phyloP scores from a whole-genome alignment of 2,329 filamentous ascomycete genomes.

The Didymella arachidicola region DNA sequence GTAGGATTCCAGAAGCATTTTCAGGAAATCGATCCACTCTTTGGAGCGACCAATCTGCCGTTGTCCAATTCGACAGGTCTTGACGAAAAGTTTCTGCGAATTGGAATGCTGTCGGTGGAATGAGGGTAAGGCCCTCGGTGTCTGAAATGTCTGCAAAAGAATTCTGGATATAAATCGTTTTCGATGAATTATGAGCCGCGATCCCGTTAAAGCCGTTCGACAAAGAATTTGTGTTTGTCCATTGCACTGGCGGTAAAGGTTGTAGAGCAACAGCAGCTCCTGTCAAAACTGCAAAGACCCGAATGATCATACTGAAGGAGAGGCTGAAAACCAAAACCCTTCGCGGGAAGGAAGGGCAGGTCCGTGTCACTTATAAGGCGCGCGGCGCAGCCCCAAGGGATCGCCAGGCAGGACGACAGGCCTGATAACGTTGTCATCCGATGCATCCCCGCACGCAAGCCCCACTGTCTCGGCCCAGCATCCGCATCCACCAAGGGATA shows the following conservation, averaged over 20 bases:
- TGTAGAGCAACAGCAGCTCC: slow-evolving; percentile 47
- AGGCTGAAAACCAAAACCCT: not conserved
- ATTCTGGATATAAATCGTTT: slow-evolving; percentile 54
- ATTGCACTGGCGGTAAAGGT: slow-evolving; percentile 51
- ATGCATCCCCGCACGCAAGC: slow-evolving; percentile 18
- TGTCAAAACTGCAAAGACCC: slow-evolving; percentile 18
- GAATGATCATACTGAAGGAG: slow-evolving; percentile 25
- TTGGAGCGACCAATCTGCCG: slow-evolving; percentile 53
- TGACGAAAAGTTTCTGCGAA: slow-evolving; percentile 58
- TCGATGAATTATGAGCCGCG: slow-evolving; percentile 28
- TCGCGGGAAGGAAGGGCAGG: slow-evolving; percentile 1
- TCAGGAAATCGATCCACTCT: slow-evolving; percentile 47
- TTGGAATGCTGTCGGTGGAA: slow-evolving; percentile 60
- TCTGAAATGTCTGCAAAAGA: slow-evolving; percentile 54
- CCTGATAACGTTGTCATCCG: slow-evolving; percentile 14
- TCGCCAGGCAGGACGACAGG: slow-evolving; percentile 9
- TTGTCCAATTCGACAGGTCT: slow-evolving; percentile 56
- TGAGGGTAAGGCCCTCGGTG: slow-evolving; percentile 58
- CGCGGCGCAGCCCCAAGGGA: slow-evolving; percentile 8
- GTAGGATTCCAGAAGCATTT: slow-evolving; percentile 52
- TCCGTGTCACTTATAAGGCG: slow-evolving; percentile 10
- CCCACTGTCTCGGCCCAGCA: slow-evolving; percentile 20
- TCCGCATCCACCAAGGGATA: slow-evolving; percentile 3
- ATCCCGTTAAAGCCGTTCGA: slow-evolving; percentile 30
- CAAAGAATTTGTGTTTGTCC: slow-evolving; percentile 23